These are phyloP conservation scores for Nitzschia sp. DNA, from an alignment of 108 stramenopile species.

Conservation along the genomic window DNA sequence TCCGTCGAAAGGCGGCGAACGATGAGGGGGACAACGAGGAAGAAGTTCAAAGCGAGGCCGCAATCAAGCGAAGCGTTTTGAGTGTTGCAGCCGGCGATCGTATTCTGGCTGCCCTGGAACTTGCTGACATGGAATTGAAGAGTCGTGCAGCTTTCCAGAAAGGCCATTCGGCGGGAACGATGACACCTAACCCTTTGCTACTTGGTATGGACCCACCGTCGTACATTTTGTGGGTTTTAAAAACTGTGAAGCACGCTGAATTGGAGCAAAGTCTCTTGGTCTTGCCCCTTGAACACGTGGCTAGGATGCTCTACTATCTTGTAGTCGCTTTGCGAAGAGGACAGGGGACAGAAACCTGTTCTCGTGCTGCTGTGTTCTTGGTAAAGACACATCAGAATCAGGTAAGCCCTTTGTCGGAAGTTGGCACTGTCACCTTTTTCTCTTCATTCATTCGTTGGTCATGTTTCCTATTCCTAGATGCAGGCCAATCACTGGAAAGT, in stretches of 20 bases:
- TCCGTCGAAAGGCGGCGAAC: conserved; percentile 45
- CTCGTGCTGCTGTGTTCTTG: conserved; percentile 69
- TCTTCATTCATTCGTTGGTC: conserved; percentile 2
- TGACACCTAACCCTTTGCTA: conserved; percentile 73
- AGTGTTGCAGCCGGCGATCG: conserved; percentile 91
- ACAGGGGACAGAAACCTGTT: conserved; percentile 81
- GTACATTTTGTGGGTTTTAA: conserved; percentile 88
- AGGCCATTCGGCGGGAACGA: conserved; percentile 34
- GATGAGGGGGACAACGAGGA: conserved; percentile 52
- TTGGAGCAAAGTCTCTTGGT: conserved; percentile 92
- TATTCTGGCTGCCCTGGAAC: conserved; percentile 92
- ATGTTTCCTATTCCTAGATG: conserved; percentile 10
- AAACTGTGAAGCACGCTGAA: conserved; percentile 85
- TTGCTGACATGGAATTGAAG: conserved; percentile 86
- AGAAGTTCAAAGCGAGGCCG: conserved; percentile 86
- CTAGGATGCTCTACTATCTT: conserved; percentile 75
- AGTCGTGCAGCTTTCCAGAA: conserved; percentile 55
- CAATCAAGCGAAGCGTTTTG: conserved; percentile 80
- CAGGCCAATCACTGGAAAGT: conserved; percentile 61
- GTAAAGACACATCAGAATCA: conserved; percentile 79
- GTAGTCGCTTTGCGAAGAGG: conserved; percentile 62
- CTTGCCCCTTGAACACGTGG: conserved; percentile 81
- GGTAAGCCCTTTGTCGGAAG: conserved; percentile 42
- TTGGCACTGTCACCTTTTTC: neutral
- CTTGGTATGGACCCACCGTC: conserved; percentile 82